Conservation (phyloP, 2,329 filamentous ascomycete species). For the Aureobasidium subglaciale region DNA sequence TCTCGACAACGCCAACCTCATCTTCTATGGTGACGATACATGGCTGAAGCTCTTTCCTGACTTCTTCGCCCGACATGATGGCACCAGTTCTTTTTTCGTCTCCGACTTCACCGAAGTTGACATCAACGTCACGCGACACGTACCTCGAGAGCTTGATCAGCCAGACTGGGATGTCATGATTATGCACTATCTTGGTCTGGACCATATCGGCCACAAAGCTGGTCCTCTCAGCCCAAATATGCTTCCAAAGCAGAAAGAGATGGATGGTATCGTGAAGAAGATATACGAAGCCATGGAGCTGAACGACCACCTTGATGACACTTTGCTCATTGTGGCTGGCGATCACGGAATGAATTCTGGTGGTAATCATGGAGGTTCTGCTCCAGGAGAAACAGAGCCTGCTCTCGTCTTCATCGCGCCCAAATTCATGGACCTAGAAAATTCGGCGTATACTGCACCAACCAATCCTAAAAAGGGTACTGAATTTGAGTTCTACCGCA, state of each 20-base stretch:
- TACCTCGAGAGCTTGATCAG: constrained; percentile 65
- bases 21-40: constrained; percentile 97
- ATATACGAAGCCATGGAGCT: constrained; percentile 72
- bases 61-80: constrained; percentile 79
- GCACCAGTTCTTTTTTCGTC: constrained; percentile 96
- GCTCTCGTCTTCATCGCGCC: constrained; percentile 88
- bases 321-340: constrained; percentile 78
- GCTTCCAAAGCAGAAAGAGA: constrained; percentile 86
- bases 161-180: constrained; percentile 90
- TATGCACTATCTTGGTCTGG: constrained; percentile 88
- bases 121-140: constrained; percentile 89
- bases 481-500: constrained; percentile 76
- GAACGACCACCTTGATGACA: constrained; percentile 63
- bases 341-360: constrained; percentile 99
- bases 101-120: constrained; percentile 98
- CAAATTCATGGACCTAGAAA: constrained; percentile 57
- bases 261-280: constrained; percentile 72
- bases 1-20: constrained; percentile 55
- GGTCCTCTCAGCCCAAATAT: constrained; percentile 81
- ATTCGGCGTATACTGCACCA: constrained; percentile 41
- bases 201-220: constrained; percentile 96
- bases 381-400: constrained; percentile 86
- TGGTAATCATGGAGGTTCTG: constrained; percentile 92
- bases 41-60: constrained; percentile 95
- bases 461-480: constrained; percentile 46